A percentile compares a stretch with the other conserved stretches of the same genome.
Conservation (phyloP, 139 green algal species). For the Gonium pectorale region DNA sequence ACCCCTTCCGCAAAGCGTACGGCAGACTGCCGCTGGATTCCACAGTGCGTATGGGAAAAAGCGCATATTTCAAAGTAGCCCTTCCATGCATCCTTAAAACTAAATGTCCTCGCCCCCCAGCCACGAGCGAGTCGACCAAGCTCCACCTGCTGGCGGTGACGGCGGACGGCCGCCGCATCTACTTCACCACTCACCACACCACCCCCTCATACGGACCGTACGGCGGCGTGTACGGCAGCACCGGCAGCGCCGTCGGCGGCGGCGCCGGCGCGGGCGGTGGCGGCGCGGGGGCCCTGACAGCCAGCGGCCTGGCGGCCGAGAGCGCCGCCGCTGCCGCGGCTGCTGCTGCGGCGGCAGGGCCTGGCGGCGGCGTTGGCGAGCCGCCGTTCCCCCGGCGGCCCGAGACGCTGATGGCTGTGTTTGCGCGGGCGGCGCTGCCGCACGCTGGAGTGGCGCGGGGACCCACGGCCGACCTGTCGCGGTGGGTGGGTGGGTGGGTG, state of each 20-base stretch:
- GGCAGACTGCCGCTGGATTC: no score
- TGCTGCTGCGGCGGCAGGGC: background rate
- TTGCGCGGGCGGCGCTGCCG: slow-evolving; percentile 68
- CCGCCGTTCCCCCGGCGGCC: slow-evolving; percentile 47
- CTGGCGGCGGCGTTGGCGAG: background rate
- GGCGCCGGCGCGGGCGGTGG: background rate
- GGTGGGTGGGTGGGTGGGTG: slow-evolving; percentile 31
- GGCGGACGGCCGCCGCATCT: slow-evolving; percentile 88
- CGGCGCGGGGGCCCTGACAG: no score
- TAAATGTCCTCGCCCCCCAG: slow-evolving; percentile 37
- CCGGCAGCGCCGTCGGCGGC: background rate
- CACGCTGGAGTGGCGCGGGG: slow-evolving; percentile 50
- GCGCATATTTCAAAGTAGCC: no score
- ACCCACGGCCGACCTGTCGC: slow-evolving; percentile 39
- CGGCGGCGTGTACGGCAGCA: slow-evolving; percentile 17
- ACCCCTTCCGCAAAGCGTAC: no score
- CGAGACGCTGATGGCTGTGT: slow-evolving; percentile 64
- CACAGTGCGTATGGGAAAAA: no score
- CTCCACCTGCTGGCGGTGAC: slow-evolving; percentile 91
- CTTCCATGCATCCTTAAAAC: background rate
- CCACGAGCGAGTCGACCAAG: slow-evolving; percentile 69
- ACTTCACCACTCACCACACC: slow-evolving; percentile 75
- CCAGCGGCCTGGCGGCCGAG: background rate
- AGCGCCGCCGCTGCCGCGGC: background rate
- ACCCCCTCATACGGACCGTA: background rate